These are phyloP conservation scores for Rhizopus sp. DNA, from an alignment of 371 early-diverging fungal genomes.

Conservation along the genomic window DNA sequence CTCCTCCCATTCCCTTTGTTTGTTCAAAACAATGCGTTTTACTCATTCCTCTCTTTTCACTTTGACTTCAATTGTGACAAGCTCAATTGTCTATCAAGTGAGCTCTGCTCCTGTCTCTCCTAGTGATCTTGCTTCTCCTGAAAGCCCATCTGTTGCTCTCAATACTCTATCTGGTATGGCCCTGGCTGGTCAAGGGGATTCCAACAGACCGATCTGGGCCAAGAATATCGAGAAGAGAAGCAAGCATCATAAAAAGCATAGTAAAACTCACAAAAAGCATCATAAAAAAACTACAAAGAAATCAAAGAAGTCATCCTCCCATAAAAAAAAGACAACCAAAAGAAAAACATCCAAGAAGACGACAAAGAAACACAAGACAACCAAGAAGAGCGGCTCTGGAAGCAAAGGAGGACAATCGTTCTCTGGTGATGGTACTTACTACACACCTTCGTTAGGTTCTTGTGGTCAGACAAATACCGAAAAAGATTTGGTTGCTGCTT, in stretches of 20 bases:
- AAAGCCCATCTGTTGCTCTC: conserved; percentile 3
- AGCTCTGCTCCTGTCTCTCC: conserved; percentile 14
- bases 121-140: conserved; percentile 1
- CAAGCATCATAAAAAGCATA: neutral
- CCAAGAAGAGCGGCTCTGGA: conserved; percentile 9
- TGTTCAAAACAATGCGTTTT: conserved; percentile 21
- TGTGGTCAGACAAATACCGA: conserved; percentile 29
- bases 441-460: conserved; percentile 34
- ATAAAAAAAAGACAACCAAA: conserved; percentile 7
- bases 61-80: conserved; percentile 20
- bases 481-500: conserved; percentile 40
- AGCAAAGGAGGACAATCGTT: conserved; percentile 4
- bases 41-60: conserved; percentile 32
- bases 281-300: conserved; percentile 3
- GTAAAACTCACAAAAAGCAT: conserved; percentile 1
- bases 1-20: conserved; percentile 12
- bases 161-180: neutral
- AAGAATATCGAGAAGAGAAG: conserved; percentile 21
- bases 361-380: conserved; percentile 6
- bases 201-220: neutral
- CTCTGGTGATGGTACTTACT: conserved; percentile 45
- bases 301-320: conserved; percentile 4
- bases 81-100: conserved; percentile 15
- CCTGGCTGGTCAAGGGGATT: conserved; percentile 8
- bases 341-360: conserved; percentile 12